Conservation (phyloP, 1,284 basidiomycete species). For the Apiotrichum gracile region DNA sequence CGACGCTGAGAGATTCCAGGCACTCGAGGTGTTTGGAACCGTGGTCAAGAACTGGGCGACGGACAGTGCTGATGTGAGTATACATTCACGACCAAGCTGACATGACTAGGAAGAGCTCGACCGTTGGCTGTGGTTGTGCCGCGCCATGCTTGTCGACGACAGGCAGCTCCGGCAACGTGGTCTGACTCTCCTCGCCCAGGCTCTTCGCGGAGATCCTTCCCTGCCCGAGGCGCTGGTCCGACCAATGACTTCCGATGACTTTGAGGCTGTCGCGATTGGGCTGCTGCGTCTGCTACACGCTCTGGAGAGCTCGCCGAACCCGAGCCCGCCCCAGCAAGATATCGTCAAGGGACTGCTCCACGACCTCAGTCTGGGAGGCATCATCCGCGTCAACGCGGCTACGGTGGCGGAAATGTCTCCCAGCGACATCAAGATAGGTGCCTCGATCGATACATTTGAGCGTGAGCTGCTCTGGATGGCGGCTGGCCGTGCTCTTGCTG, state of each 20-base stretch:
- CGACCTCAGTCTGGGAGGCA: slow-evolving; percentile 24
- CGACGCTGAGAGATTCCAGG: slow-evolving; percentile 36
- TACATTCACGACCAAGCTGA: neutral
- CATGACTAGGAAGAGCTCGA: slow-evolving; percentile 29
- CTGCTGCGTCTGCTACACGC: slow-evolving; percentile 29
- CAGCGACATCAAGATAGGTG: slow-evolving; percentile 8
- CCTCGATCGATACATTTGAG: slow-evolving; percentile 7
- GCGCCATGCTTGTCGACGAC: slow-evolving; percentile 31
- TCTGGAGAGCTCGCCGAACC: slow-evolving; percentile 20
- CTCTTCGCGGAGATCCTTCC: slow-evolving; percentile 27
- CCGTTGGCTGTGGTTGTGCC: slow-evolving; percentile 40
- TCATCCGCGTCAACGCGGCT: slow-evolving; percentile 24
- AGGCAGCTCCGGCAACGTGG: slow-evolving; percentile 32
- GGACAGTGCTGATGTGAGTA: slow-evolving; percentile 27
- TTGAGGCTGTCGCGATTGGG: slow-evolving; percentile 23
- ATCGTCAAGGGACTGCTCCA: slow-evolving; percentile 20
- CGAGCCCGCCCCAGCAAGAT: slow-evolving; percentile 18
- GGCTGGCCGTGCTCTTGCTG: slow-evolving; percentile 15
- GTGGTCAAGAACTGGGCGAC: slow-evolving; percentile 37
- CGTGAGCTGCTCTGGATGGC: slow-evolving; percentile 39
- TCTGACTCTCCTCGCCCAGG: slow-evolving; percentile 24
- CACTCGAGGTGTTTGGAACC: slow-evolving; percentile 39
- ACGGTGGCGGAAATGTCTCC: slow-evolving; percentile 15
- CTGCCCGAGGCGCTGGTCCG: slow-evolving; percentile 22
- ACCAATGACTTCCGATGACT: slow-evolving; percentile 25